A percentile compares a stretch with the other conserved stretches of the same genome.
phyloP scores from a whole-genome alignment of 1,284 basidiomycete genomes.

The Pyrrhoderma lamaoense region DNA sequence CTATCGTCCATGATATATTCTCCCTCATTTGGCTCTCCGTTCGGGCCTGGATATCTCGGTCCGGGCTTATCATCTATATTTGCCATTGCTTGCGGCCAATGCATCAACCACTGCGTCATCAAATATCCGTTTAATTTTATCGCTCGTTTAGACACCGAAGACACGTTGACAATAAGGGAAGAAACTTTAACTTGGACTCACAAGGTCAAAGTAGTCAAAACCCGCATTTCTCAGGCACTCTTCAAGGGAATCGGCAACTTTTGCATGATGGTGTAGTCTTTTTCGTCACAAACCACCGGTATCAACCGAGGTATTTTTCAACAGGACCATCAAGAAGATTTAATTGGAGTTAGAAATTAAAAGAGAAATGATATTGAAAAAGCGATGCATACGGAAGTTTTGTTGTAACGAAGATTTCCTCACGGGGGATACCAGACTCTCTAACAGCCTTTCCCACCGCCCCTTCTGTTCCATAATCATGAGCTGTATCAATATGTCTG shows the following conservation, averaged over 20 bases:
- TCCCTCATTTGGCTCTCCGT: constrained; percentile 23
- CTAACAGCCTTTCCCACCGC: constrained; percentile 34
- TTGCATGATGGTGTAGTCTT: constrained; percentile 20
- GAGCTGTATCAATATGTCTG: constrained; percentile 24
- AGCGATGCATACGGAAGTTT: constrained; percentile 30
- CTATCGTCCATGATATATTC: constrained; percentile 30
- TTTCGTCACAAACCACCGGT: not conserved
- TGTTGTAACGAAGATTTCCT: constrained; percentile 36
- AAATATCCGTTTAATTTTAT: too few relatives aligned
- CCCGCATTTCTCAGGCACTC: constrained; percentile 18
- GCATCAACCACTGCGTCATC: constrained; percentile 20
- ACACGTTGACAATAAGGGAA: constrained; percentile 1
- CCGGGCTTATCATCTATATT: constrained; percentile 16
- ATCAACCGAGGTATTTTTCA: too few relatives aligned
- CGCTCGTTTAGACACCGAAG: too few relatives aligned
- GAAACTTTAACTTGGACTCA: constrained; percentile 12
- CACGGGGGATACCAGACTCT: constrained; percentile 29
- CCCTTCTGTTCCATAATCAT: constrained; percentile 28
- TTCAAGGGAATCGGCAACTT: constrained; percentile 19
- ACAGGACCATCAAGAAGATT: too few relatives aligned
- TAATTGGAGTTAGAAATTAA: not conserved
- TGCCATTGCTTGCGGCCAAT: constrained; percentile 20
- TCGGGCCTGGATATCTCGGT: constrained; percentile 12
- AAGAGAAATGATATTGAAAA: constrained; percentile 1
- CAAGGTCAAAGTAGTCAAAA: constrained; percentile 21